Conservation (phyloP, 2,329 filamentous ascomycete species). For the Thermothelomyces thermophilus region DNA sequence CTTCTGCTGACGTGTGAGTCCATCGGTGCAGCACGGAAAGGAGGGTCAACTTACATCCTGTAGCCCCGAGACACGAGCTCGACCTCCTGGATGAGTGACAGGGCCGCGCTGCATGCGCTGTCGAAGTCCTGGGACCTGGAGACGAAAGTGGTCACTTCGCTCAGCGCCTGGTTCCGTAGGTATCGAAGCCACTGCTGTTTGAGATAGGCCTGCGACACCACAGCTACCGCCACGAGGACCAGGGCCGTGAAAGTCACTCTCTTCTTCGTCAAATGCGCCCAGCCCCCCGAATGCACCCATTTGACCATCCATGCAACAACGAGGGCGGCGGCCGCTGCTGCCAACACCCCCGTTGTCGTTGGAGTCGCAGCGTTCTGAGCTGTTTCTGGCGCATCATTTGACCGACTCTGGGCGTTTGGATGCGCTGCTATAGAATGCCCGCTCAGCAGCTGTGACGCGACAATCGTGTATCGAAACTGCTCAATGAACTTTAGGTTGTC, state of each 20-base stretch:
- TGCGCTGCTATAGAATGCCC: conserved; percentile 53
- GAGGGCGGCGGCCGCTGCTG: conserved; percentile 59
- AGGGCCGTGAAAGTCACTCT: conserved; percentile 42
- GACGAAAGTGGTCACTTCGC: conserved; percentile 62
- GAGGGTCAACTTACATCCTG: conserved; percentile 54
- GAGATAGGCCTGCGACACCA: conserved; percentile 63
- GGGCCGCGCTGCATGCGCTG: conserved; percentile 64
- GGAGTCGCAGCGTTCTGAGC: conserved; percentile 26
- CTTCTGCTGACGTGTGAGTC: conserved; percentile 51
- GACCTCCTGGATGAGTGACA: conserved; percentile 87
- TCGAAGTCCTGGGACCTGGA: conserved; percentile 75
- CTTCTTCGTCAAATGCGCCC: conserved; percentile 49
- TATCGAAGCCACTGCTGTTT: conserved; percentile 77
- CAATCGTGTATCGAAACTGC: conserved; percentile 86
- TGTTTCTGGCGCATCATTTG: conserved; percentile 17
- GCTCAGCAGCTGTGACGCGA: conserved; percentile 82
- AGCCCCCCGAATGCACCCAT: conserved; percentile 54
- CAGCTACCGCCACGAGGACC: conserved; percentile 47
- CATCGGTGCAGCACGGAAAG: not conserved
- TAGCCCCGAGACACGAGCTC: conserved; percentile 90
- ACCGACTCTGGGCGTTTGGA: conserved; percentile 26
- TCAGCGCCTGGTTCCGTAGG: conserved; percentile 66
- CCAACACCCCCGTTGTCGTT: conserved; percentile 38
- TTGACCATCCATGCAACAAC: conserved; percentile 65
- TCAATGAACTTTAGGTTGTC: conserved; percentile 85